A percentile compares a stretch with the other conserved stretches of the same genome.
Evolutionary conservation across 2,329 filamentous ascomycete species (phyloP).

Genomic region (Cordyceps farinosa): DNA sequence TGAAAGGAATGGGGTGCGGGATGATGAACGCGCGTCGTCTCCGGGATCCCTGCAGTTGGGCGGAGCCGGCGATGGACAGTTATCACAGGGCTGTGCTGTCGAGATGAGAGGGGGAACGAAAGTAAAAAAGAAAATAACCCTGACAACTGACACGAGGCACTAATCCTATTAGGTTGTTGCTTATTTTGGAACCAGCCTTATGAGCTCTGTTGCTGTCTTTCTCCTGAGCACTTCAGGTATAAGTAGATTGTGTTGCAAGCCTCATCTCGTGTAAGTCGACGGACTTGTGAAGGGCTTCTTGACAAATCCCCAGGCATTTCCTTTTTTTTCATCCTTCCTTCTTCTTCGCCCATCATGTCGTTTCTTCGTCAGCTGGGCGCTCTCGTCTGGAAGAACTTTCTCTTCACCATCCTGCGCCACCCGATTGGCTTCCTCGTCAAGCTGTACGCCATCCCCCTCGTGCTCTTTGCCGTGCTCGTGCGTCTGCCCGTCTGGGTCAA

Average conservation of each 20-base stretch:
- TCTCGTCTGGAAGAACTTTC: conserved; percentile 25
- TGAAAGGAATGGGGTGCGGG: neutral
- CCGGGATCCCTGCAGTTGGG: neutral
- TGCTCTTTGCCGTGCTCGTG: conserved; percentile 29
- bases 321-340: too few relatives aligned
- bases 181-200: neutral
- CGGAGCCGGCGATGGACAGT: neutral
- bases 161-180: neutral
- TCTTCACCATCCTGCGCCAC: conserved; percentile 24
- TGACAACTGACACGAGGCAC: neutral
- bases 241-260: neutral
- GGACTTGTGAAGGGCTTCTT: neutral
- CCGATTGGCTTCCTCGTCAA: conserved; percentile 26
- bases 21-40: conserved; percentile 10
- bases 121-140: neutral
- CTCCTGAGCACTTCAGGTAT: neutral
- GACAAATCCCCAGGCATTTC: too few relatives aligned
- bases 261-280: neutral
- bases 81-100: conserved; percentile 2
- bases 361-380: conserved; percentile 20
- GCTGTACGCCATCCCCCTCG: conserved; percentile 27
- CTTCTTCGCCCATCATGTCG: neutral
- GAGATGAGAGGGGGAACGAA: neutral
- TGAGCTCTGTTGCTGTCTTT: neutral
- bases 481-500: conserved; percentile 27